Evolutionary conservation across 1,284 basidiomycete species (phyloP).

Genomic region (Pisolithus thermaeus): DNA sequence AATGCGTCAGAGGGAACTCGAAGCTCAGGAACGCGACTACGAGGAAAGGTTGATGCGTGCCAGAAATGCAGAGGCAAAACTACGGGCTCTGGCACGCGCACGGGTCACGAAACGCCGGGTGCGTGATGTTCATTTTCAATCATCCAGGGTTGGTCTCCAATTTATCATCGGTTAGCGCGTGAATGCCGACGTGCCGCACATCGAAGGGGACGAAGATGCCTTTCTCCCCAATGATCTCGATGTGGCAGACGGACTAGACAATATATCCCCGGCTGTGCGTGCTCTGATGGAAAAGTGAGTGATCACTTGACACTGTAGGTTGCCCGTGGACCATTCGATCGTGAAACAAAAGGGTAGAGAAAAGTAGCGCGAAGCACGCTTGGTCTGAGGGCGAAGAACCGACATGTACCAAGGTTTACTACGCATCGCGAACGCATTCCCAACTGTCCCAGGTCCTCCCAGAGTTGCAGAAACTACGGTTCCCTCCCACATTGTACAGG

Average conservation of each 20-base stretch:
- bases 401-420: conserved; percentile 81
- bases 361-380: conserved; percentile 4
- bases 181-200: background rate
- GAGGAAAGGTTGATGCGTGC: conserved; percentile 56
- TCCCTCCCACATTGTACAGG: conserved; percentile 21
- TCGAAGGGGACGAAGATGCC: conserved; percentile 39
- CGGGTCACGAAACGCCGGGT: conserved; percentile 59
- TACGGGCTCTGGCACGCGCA: conserved; percentile 50
- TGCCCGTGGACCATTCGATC: background rate
- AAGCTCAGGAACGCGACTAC: conserved; percentile 59
- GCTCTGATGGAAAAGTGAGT: conserved; percentile 77
- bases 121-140: conserved; percentile 16
- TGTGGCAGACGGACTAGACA: conserved; percentile 39
- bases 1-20: conserved; percentile 56
- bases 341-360: conserved; percentile 13
- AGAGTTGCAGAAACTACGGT: conserved; percentile 73
- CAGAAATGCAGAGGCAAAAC: conserved; percentile 54
- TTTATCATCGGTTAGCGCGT: conserved; percentile 17
- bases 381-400: conserved; percentile 37
- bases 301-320: background rate
- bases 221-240: conserved; percentile 58
- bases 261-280: conserved; percentile 74
- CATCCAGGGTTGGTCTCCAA: conserved; percentile 8
- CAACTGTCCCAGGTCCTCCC: conserved; percentile 89
- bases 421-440: conserved; percentile 92